These are phyloP conservation scores for Globisporangium cylindrosporum DNA, from an alignment of 352 stramenopile species.

Conservation along the genomic window DNA sequence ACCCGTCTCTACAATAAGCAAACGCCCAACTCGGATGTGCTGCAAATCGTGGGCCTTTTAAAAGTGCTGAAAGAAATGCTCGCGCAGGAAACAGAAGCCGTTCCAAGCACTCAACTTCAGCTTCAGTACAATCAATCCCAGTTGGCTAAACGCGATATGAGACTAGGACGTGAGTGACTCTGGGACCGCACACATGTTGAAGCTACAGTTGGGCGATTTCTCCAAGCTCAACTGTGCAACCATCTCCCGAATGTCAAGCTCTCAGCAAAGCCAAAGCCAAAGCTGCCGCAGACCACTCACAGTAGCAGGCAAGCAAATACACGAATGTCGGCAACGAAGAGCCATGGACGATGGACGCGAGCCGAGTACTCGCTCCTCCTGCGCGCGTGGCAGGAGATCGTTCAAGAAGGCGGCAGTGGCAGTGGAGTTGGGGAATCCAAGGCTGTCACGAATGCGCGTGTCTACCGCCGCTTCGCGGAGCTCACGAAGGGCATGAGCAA, in stretches of 20 bases:
- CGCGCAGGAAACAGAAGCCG: too few relatives aligned
- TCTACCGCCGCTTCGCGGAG: background rate
- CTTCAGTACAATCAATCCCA: background rate
- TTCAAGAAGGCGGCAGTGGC: background rate
- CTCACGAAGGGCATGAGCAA: background rate
- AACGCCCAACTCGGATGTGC: too few relatives aligned
- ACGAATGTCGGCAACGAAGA: background rate
- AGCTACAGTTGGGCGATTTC: background rate
- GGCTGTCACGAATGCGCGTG: background rate
- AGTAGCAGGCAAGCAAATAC: background rate
- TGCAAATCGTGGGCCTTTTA: too few relatives aligned
- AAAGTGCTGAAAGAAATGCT: too few relatives aligned
- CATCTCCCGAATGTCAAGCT: background rate
- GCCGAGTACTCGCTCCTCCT: slow-evolving; percentile 6
- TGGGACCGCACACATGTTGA: background rate
- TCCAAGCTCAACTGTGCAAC: background rate
- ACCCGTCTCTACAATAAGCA: too few relatives aligned
- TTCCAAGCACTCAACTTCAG: background rate
- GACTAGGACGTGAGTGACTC: background rate
- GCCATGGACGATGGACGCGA: background rate
- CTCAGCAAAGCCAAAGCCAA: background rate
- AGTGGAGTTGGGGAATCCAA: background rate
- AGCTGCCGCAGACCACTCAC: background rate
- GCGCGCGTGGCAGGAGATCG: background rate
- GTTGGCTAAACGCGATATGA: background rate